These are phyloP conservation scores for Metschnikowia lochheadii DNA, from an alignment of 805 yeast species.

Conservation along the genomic window DNA sequence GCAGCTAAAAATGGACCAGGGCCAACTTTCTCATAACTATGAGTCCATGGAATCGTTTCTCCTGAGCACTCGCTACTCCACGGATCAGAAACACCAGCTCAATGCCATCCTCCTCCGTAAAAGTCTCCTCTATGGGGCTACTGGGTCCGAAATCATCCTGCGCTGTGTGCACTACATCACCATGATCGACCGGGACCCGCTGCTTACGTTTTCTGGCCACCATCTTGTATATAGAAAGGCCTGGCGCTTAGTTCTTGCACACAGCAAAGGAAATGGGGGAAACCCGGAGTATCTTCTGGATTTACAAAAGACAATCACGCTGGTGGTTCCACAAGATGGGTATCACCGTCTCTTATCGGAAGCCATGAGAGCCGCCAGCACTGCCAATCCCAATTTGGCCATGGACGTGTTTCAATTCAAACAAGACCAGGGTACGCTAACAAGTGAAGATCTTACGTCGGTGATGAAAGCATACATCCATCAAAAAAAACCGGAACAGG, in stretches of 20 bases:
- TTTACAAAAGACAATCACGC: not conserved
- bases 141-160: constrained; percentile 6
- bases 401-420: not conserved
- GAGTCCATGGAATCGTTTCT: constrained; percentile 13
- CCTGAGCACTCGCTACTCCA: constrained; percentile 8
- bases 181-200: constrained; percentile 19
- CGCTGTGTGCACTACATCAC: constrained; percentile 17
- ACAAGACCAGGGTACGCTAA: not conserved
- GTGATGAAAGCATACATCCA: constrained; percentile 29
- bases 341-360: not conserved
- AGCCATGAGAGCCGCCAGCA: not conserved
- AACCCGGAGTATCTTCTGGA: not conserved
- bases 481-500: constrained; percentile 20
- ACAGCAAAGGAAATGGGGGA: not conserved
- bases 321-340: not conserved
- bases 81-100: constrained; percentile 20
- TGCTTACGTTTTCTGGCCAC: constrained; percentile 12
- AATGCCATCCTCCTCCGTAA: constrained; percentile 14
- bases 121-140: constrained; percentile 17
- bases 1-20: constrained; percentile 7
- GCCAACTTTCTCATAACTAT: not conserved
- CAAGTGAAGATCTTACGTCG: constrained; percentile 24
- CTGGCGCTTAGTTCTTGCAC: constrained; percentile 14
- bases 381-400: not conserved
- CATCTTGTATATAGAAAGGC: constrained; percentile 17